Evolutionary conservation across 1,284 basidiomycete genomes (phyloP), one percentile per base, ranked within the genome.

Genomic region (Chalciporus sp.): DNA sequence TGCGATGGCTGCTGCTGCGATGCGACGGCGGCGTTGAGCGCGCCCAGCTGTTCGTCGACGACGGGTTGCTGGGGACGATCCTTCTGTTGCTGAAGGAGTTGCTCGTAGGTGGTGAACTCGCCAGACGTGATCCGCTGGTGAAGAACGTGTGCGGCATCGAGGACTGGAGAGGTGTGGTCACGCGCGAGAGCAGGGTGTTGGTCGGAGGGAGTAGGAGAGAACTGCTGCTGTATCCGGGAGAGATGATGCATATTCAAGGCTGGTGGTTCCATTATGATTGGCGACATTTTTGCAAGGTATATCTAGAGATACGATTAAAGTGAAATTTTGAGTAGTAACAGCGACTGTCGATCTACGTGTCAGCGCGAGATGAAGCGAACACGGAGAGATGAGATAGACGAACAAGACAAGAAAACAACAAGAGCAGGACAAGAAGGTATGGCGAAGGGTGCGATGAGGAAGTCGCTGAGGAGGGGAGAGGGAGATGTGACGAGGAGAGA

Each of bases 171-270:
- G 47, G 45, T 42, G 41, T 54, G 55, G 31, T 61, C 58, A 31
- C 17, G 73, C 68, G n/a, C 52, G 40, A 40, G 49, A 42, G 59
- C 49, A 23, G 23, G 6, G 42, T 58, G 71, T 43, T 68, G 60
- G 62, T 67, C 68, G 28, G 65, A 51, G 47, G 62, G 48, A 2
- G 68, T 57, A 19, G 70, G 46, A 10, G 58, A 58, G 58, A 72
- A 73, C 53, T 70, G 68, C 50, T 76, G 72, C 40, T 78, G 74
- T 59, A 79, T 67, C 40, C 76, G 73, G 17, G 75, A 70, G 52
- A 80, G 76, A 58, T 72, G 74, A 49, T 75, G 76, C 62, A 80
- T 73, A 66, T 68, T 75, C 60, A 80, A 64, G 23, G 76, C 69
- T 47, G 81, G 78, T 31, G 77, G 62, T 66, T 82, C 80, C 63